phyloP scores from a whole-genome alignment of 345 rosid species.

The Rhizophora apiculata region DNA sequence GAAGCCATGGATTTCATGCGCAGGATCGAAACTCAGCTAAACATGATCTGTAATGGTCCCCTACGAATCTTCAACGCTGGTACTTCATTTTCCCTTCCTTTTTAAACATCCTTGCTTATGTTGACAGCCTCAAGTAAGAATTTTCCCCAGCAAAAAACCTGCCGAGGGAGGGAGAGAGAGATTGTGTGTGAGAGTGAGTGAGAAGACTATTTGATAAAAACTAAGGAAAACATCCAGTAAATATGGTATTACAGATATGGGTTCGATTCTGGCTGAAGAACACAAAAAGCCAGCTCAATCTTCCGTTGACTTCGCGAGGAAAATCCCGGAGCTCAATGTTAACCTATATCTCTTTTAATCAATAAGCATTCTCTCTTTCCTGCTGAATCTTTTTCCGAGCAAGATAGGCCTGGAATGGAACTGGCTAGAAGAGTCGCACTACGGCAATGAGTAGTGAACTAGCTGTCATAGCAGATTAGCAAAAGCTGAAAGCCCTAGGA shows the following conservation, averaged over 20 bases:
- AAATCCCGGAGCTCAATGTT: slow-evolving; percentile 17
- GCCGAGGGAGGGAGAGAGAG: too few species aligned
- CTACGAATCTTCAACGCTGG: slow-evolving; percentile 74
- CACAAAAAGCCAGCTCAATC: slow-evolving; percentile 1
- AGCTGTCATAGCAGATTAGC: slow-evolving; percentile 1
- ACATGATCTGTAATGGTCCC: slow-evolving; percentile 66
- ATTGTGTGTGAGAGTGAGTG: not conserved
- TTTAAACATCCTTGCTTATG: not conserved
- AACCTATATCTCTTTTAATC: slow-evolving; percentile 1
- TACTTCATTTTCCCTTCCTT: slow-evolving; percentile 19
- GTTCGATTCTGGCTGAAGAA: not conserved
- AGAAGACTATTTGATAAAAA: slow-evolving; percentile 1
- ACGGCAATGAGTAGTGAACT: not conserved
- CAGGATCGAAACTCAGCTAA: slow-evolving; percentile 86
- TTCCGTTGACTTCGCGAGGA: not conserved
- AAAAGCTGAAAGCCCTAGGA: slow-evolving; percentile 21
- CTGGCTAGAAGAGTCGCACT: not conserved
- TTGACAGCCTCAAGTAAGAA: not conserved
- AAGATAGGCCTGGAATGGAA: slow-evolving; percentile 12
- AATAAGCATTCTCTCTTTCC: slow-evolving; percentile 13
- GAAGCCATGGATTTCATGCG: slow-evolving; percentile 99
- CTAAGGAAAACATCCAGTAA: slow-evolving; percentile 9
- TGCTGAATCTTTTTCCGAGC: slow-evolving; percentile 18
- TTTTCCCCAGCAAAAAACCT: too few species aligned
- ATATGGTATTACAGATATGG: slow-evolving; percentile 20